Conservation (phyloP, 129 eudicot species). For the Saposhnikovia divaricata region DNA sequence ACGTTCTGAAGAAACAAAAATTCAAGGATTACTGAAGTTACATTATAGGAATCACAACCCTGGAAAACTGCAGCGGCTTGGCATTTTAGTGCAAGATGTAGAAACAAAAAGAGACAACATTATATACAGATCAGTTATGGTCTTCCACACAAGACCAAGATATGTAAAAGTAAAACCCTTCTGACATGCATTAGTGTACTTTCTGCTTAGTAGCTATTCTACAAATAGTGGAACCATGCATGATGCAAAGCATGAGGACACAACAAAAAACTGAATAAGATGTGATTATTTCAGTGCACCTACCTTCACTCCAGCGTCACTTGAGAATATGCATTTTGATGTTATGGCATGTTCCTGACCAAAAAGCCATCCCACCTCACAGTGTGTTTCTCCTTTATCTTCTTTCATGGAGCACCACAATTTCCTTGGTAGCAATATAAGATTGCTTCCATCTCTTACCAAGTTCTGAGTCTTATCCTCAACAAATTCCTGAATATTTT, state of each 20-base stretch:
- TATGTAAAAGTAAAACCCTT: not conserved
- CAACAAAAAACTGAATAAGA: not conserved
- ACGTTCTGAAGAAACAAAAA: not conserved
- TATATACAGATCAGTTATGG: not conserved
- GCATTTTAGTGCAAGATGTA: not conserved
- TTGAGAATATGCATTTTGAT: conserved; percentile 66
- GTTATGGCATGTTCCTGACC: conserved; percentile 56
- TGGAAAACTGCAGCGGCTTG: not conserved
- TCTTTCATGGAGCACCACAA: conserved; percentile 72
- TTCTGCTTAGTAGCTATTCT: not conserved
- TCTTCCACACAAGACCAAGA: not conserved
- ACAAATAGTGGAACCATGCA: not conserved
- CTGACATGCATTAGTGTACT: not conserved
- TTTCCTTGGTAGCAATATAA: conserved; percentile 66
- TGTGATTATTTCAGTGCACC: not conserved
- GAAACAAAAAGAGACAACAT: not conserved
- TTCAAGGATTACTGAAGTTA: not conserved
- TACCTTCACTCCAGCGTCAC: conserved; percentile 52
- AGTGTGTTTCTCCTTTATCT: conserved; percentile 48
- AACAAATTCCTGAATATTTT: conserved; percentile 35
- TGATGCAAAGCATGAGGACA: conserved; percentile 2
- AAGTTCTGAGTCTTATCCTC: conserved; percentile 25
- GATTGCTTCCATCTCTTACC: conserved; percentile 33
- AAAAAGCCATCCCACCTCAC: conserved; percentile 85
- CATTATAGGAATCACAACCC: not conserved